Base-by-base conservation (phyloP, 2,329 filamentous ascomycete genomes). In the Ceratocystis harringtonii region DNA sequence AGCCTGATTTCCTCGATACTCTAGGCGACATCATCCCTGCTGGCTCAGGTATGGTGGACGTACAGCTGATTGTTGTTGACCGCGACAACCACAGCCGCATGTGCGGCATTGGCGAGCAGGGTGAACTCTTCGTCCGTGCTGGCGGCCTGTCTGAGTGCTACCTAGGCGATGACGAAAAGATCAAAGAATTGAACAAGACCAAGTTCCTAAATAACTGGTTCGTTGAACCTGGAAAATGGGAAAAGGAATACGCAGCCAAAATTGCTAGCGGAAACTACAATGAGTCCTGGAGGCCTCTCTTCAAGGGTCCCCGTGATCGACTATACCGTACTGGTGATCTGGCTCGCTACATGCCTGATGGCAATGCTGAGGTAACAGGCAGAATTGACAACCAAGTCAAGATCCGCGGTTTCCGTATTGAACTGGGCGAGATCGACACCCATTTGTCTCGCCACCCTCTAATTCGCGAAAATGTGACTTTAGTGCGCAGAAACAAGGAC, bases 341-440 rank as follows among this genome's bases (percentile, higher is more conserved):
- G 2, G 92, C 92, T 2, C 79, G 85, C 66, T 92, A 89, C 72
- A 83, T 84, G 63, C 78, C 81, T 1, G 80, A 84, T 57, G 90
- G 89, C 44, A 85, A 87, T 69, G 87, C 90, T 10, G 87, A 88
- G 71, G 89, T 85, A 72, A 86, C 88, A 8, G 92, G 92, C 25
- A 82, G 94, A 67, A 85, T 85, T 28, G 92, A 97, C 72, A 83
- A 87, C 70, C 92, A 97, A 73, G 89, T 96, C 77, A 99, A 97
- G 79, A 92, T 97, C 69, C 87, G 94, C 68, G 92, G 92, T 1
- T 97, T 96, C 80, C 83, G 92, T 68, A 95, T 99, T 70, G 94
- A 99, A 76, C 84, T 97, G 58, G 88, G 87, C 69, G 94, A 97
- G 70, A 96, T 97, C 70, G 92, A 97, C 74, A 88, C 81, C 52